phyloP scores from a whole-genome alignment of 352 stramenopile genomes.

The Achlya hypogyna region DNA sequence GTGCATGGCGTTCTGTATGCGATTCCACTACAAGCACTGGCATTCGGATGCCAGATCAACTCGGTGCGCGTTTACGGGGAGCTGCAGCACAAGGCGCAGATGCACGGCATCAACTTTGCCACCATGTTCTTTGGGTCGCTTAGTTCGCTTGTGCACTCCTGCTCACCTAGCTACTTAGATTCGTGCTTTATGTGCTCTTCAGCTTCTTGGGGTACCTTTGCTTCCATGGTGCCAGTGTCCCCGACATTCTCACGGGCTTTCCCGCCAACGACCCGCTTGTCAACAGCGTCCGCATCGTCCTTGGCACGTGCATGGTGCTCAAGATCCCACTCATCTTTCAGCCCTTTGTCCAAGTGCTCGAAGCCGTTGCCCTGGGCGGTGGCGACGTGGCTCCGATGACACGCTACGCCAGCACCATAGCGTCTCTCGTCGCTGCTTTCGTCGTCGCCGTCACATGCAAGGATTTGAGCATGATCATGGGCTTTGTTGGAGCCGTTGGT shows the following conservation, averaged over 20 bases:
- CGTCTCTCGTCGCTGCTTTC: conserved; percentile 27
- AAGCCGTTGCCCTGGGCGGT: neutral
- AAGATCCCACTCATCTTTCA: conserved; percentile 83
- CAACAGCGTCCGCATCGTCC: conserved; percentile 59
- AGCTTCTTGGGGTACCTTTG: conserved; percentile 59
- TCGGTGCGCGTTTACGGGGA: conserved; percentile 68
- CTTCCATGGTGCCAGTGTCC: conserved; percentile 67
- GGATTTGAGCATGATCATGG: conserved; percentile 64
- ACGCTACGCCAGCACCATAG: neutral
- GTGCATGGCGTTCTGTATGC: conserved; percentile 29
- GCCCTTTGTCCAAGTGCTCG: conserved; percentile 49
- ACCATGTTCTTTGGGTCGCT: conserved; percentile 34
- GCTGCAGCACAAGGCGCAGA: conserved; percentile 60
- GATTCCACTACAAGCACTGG: conserved; percentile 66
- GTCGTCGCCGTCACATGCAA: conserved; percentile 49
- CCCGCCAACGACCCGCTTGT: conserved; percentile 55
- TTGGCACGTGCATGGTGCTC: conserved; percentile 62
- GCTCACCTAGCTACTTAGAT: neutral
- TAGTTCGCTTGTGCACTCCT: neutral
- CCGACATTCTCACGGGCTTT: conserved; percentile 78
- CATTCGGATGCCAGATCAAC: conserved; percentile 75
- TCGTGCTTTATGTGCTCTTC: conserved; percentile 57
- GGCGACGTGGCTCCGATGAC: neutral
- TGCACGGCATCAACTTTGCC: conserved; percentile 54
- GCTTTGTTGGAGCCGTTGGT: conserved; percentile 59